Percentiles rank a stretch among this genome's conserved stretches.
These are phyloP conservation scores for Lithohypha guttulata DNA, from an alignment of 2,329 filamentous ascomycete genomes.

Conservation along the genomic window DNA sequence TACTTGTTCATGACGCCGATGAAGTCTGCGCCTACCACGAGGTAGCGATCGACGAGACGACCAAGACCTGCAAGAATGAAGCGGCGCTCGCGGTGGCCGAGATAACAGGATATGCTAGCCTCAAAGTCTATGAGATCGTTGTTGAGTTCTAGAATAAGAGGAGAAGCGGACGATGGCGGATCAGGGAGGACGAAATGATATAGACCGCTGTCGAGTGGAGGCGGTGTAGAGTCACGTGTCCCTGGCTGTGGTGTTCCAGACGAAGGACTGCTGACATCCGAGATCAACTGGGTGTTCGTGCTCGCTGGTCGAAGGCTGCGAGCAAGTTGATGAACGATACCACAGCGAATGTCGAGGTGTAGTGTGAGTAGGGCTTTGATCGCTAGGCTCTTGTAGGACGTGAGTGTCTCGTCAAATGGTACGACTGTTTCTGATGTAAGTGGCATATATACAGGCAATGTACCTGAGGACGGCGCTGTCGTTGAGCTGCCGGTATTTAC, in stretches of 20 bases:
- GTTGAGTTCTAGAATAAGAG: slow-evolving; percentile 73
- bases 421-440: slow-evolving; percentile 78
- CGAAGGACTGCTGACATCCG: slow-evolving; percentile 16
- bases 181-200: slow-evolving; percentile 35
- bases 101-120: slow-evolving; percentile 62
- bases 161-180: slow-evolving; percentile 37
- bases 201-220: slow-evolving; percentile 31
- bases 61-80: slow-evolving; percentile 72
- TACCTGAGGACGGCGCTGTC: slow-evolving; percentile 9
- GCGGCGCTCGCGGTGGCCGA: slow-evolving; percentile 58
- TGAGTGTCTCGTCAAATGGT: slow-evolving; percentile 76
- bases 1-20: slow-evolving; percentile 74
- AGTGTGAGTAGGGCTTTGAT: slow-evolving; percentile 70
- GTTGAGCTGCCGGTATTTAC: slow-evolving; percentile 28
- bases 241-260: slow-evolving; percentile 44
- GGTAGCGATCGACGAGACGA: slow-evolving; percentile 64
- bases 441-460: slow-evolving; percentile 58
- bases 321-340: slow-evolving; percentile 69
- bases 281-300: slow-evolving; percentile 5
- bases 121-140: slow-evolving; percentile 77
- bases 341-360: slow-evolving; percentile 79
- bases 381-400: slow-evolving; percentile 71
- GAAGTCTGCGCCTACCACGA: slow-evolving; percentile 60
- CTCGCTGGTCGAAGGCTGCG: slow-evolving; percentile 49
- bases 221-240: slow-evolving; percentile 42